Evolutionary conservation across 768 basidiomycete species (phyloP).

Genomic region (Xerocomellus amylosporus): DNA sequence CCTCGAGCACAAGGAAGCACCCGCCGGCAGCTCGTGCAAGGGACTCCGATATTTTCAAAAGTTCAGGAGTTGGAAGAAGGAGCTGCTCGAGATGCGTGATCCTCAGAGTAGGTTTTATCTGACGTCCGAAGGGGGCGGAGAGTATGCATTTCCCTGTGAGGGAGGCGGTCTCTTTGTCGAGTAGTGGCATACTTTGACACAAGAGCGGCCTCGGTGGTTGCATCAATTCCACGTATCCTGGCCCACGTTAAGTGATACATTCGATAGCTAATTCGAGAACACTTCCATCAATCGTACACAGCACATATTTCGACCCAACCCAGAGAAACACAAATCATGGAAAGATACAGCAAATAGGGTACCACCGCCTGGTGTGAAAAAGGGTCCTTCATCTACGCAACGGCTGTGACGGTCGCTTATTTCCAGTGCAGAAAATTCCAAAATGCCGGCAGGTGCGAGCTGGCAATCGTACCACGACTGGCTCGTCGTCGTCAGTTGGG

Average conservation of each 20-base stretch:
- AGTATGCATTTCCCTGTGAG: neutral
- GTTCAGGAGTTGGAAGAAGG: slow-evolving; percentile 42
- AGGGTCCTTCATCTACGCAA: slow-evolving; percentile 5
- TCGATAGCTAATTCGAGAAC: neutral
- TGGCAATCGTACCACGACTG: slow-evolving; percentile 8
- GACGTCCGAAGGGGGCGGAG: neutral
- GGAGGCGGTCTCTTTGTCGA: slow-evolving; percentile 30
- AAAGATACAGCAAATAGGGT: slow-evolving; percentile 3
- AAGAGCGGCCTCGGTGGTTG: neutral
- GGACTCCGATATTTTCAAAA: slow-evolving; percentile 38
- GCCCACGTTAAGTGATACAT: slow-evolving; percentile 1
- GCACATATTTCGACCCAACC: neutral
- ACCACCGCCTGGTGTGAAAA: neutral
- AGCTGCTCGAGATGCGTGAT: slow-evolving; percentile 33
- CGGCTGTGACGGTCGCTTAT: slow-evolving; percentile 16
- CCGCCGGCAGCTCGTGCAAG: slow-evolving; percentile 33
- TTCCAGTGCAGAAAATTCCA: slow-evolving; percentile 40
- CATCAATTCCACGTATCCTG: neutral
- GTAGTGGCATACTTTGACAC: neutral
- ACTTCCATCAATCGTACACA: slow-evolving; percentile 12
- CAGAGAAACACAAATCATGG: slow-evolving; percentile 7
- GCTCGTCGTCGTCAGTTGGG: slow-evolving; percentile 4
- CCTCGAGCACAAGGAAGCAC: slow-evolving; percentile 42
- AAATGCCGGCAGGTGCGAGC: slow-evolving; percentile 27
- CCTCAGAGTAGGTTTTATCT: neutral